Evolutionary conservation across 1,139 yeast species (phyloP), one percentile per base, ranked within the genome.

Genomic region (Saccharomyces hybrid): DNA sequence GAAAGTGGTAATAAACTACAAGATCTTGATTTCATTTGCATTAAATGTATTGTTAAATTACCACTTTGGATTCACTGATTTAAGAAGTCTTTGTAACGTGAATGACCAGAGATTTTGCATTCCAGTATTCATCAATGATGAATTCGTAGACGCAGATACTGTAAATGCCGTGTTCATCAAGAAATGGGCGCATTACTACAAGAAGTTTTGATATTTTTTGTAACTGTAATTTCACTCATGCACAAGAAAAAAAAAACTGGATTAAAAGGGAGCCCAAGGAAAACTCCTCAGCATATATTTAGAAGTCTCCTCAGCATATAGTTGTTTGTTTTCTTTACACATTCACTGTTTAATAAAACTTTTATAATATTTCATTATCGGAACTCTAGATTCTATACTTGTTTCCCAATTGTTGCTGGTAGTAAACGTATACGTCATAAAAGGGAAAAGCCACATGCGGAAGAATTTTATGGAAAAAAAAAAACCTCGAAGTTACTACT

Each of bases 31-130:
- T 32, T 67, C 80, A 0, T 62, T 75, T 20, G 59, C 73, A 2
- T 53, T 75, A 34, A 72, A 73, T 29, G 65, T 77, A 3, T 59
- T 77, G 29, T 65, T 73, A 48, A 75, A 77, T 56, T 73, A 76
- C 61, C 82, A 79, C 64, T 77, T 75, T 64, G 83, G 83, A 0
- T 79, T 78, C 68, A 71, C 70, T 51, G 75, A 72, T 59, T 61
- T 78, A 54, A 64, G 66, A 44, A 63, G 65, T 8, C 58, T 74
- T 51, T 59, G 67, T 3, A 57, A 55, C 27, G 52, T 65, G 6
- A 57, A 60, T 2, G 66, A 62, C 46, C 48, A 54, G 14, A 55
- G 56, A 3, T 66, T 63, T 44, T 60, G 64, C 47, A 66, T 61
- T 20, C 69, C 68, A 38, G 56, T 62, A 38, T 38, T 38, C 44